Base-by-base conservation (phyloP, 805 yeast species). In the Brettanomyces custersianus region DNA sequence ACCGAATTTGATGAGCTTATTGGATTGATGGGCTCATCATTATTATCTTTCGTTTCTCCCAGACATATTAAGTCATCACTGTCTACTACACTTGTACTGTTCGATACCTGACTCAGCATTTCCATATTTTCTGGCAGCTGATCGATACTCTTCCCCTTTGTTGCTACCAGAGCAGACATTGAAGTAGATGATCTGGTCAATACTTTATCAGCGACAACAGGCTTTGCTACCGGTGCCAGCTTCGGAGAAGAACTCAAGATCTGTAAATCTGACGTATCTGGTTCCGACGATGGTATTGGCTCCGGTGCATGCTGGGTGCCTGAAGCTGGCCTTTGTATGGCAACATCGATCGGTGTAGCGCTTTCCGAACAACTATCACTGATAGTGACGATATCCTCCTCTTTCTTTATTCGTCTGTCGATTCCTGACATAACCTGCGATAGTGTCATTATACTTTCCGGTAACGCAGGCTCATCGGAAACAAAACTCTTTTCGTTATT, bases 41-140 rank as follows among this genome's bases (percentile, higher is more conserved):
- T 28, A 19, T 37, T 36, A 24, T 36, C 41, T 7, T 29, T 23
- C 8, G 33, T 26, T n/a, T 31, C 32, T 20, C 34, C 34, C 12
- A 19, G 19, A 19, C 26, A 20, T 12, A 32, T 25, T 5, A 17
- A 11, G 25, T 39, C 37, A 16, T 29, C 35, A 9, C 21, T 28
- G 18, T 32, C 16, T 10, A 20, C 36, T 10, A 31, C 15, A 17
- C 20, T 8, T 18, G 16, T 21, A 11, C 10, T 16, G 15, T 24
- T 38, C 13, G 23, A 15, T n/a, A 30, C 21, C 6, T 22, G 22
- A 21, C 23, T 35, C 16, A 28, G 26, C 17, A 29, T 39, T 10
- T 40, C 21, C 19, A 40, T 30, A 13, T 23, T 22, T 6, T 31
- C 34, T n/a, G 34, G 34, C 5, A 33, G 30, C 15, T 33, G 35